Base-by-base conservation (phyloP, 179 eudicot species). In the Heliamphora pulchella region DNA sequence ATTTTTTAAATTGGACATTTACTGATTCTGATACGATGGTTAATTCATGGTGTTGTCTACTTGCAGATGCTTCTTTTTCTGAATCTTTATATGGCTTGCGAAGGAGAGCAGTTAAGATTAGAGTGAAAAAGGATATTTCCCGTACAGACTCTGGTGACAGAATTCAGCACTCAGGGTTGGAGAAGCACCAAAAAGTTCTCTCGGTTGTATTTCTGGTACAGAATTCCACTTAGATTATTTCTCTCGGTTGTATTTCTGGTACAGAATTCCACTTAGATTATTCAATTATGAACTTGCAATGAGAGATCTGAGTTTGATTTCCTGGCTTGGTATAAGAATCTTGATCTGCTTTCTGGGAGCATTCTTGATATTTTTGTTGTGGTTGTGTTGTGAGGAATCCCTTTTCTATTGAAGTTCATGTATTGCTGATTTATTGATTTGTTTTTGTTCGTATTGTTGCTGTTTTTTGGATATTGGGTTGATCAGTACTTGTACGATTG, bases 231-330 rank as follows among this genome's bases (percentile, higher is more conserved):
- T 41, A 55, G 20, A 3, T 31, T 31, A 31, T 31, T 93, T 83
- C 98, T 95, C 72, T 95, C 98, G 39, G 97, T 93, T 83, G 98
- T 87, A 72, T 95, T 95, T 85, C 82, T 93, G 98, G 98, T 95
- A 87, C 0, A 31, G 17, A 8, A 59, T 73, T 61, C 20, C 75
- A 48, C 77, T 73, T 41, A 55, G 20, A 3, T 17, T 78, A 10
- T 55, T 73, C 14, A 18, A 74, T 41, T 64, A 62, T 47, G 8
- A 46, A 47, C 62, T 59, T 63, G 3, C 62, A 14, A 18, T 44
- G 69, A 7, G 71, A 48, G 46, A 71, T 62, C 72, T 80, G 69
- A 61, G 44, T 55, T 80, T 69, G 43, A 67, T 69, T 71, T 75
- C 46, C 17, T 46, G 48, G 48, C 68, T 62, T 55, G 71, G 54